A percentile compares a stretch with the other conserved stretches of the same genome.
These are phyloP conservation scores for Climacium dendroides DNA, from an alignment of 225 moss, liverwort and hornwort genomes.

Conservation along the genomic window DNA sequence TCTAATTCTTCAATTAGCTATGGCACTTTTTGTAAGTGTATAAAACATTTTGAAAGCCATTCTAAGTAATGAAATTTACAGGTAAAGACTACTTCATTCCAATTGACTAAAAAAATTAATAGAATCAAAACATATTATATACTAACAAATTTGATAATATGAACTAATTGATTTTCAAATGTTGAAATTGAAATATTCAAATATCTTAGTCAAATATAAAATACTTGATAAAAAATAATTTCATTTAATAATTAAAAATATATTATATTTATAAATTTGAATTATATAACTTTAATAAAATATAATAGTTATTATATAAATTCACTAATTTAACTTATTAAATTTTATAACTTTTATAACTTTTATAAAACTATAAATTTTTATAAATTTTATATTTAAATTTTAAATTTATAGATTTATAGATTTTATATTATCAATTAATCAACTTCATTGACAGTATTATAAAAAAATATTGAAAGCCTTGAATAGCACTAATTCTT, in stretches of 20 bases:
- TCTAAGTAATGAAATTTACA: too few species aligned
- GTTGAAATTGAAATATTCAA: background rate
- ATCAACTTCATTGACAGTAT: background rate
- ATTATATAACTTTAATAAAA: background rate
- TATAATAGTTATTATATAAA: background rate
- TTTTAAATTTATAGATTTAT: rapidly evolving
- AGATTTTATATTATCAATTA: background rate
- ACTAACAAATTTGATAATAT: background rate
- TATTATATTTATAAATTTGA: background rate
- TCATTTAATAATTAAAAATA: background rate
- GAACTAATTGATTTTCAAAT: background rate
- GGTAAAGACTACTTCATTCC: background rate
- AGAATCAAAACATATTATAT: too few species aligned
- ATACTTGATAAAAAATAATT: rapidly evolving
- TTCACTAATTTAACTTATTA: background rate
- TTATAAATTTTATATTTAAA: too few species aligned
- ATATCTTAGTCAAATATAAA: background rate
- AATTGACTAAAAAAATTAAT: background rate
- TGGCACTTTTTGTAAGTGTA: background rate
- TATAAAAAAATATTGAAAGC: background rate
- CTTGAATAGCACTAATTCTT: background rate
- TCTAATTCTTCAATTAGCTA: background rate
- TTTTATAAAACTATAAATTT: too few species aligned
- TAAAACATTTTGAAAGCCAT: background rate
- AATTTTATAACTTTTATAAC: too few species aligned